These are phyloP conservation scores for Fusarium coicis DNA, from an alignment of 2,329 filamentous ascomycete species.

Conservation along the genomic window DNA sequence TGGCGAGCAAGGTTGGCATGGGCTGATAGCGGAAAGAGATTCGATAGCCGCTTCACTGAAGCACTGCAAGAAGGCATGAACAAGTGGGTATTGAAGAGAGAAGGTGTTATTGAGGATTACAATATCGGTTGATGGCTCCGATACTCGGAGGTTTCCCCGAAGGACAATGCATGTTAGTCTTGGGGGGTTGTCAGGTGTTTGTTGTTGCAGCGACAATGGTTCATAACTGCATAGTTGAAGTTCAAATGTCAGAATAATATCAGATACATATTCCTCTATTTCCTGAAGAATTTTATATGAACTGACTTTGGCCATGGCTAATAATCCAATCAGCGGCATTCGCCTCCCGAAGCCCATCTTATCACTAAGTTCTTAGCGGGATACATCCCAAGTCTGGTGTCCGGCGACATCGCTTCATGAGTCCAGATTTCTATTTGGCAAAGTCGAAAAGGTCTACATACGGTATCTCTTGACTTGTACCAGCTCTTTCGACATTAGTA, in stretches of 20 bases:
- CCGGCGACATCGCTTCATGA: slow-evolving; percentile 8
- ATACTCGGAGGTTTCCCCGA: slow-evolving; percentile 31
- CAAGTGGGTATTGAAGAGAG: slow-evolving; percentile 50
- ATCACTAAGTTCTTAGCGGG: slow-evolving; percentile 18
- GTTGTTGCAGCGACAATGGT: neutral
- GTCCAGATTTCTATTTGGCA: neutral
- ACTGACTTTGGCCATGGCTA: neutral
- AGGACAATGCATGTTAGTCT: neutral
- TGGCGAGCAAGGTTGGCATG: slow-evolving; percentile 55
- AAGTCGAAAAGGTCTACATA: neutral
- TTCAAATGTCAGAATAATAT: too few species aligned
- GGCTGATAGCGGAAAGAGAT: slow-evolving; percentile 49
- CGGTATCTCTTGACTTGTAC: too few species aligned
- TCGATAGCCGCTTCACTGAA: slow-evolving; percentile 51
- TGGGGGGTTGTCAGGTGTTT: slow-evolving; percentile 1
- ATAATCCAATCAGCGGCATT: slow-evolving; percentile 7
- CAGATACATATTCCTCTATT: neutral
- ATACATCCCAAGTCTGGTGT: slow-evolving; percentile 19
- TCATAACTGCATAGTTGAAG: neutral
- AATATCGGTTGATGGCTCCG: slow-evolving; percentile 42
- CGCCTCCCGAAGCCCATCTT: slow-evolving; percentile 16
- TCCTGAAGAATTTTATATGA: neutral
- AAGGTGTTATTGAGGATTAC: slow-evolving; percentile 48
- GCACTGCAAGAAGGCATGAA: slow-evolving; percentile 52
- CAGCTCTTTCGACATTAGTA: neutral